phyloP scores from a whole-genome alignment of 116 monocot genomes.

The Dioscorea cayenensis region DNA sequence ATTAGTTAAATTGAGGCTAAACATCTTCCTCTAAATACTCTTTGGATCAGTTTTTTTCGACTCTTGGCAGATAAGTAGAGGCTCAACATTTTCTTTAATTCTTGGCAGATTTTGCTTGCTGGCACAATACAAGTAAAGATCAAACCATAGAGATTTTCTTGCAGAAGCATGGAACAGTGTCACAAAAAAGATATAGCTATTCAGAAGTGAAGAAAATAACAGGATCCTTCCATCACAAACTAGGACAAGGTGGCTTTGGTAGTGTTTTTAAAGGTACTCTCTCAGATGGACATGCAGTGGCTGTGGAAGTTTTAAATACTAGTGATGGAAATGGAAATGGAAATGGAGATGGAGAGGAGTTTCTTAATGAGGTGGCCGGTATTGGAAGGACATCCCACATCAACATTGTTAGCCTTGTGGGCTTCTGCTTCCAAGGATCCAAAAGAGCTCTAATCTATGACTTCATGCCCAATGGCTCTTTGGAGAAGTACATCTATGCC shows the following conservation, averaged over 20 bases:
- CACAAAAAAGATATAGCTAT: conserved; percentile 4
- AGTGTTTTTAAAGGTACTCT: conserved; percentile 31
- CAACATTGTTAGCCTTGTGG: conserved; percentile 59
- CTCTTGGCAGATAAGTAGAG: too few relatives aligned
- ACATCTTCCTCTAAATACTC: too few relatives aligned
- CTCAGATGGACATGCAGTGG: conserved; percentile 48
- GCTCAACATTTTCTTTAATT: neutral
- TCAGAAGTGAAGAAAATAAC: neutral
- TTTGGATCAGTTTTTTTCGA: too few relatives aligned
- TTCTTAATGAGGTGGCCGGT: conserved; percentile 60
- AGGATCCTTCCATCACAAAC: neutral
- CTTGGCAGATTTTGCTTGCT: neutral
- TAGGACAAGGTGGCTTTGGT: conserved; percentile 13
- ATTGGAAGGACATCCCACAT: conserved; percentile 54
- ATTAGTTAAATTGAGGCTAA: too few relatives aligned
- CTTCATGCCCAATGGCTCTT: conserved; percentile 58
- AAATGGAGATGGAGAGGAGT: conserved; percentile 44
- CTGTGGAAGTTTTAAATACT: conserved; percentile 65
- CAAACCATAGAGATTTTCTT: neutral
- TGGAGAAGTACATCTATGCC: conserved; percentile 65
- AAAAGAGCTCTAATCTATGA: conserved; percentile 72
- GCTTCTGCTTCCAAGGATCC: conserved; percentile 42
- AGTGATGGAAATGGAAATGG: conserved; percentile 30
- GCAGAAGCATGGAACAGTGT: neutral
- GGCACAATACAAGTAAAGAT: neutral